phyloP scores from a whole-genome alignment of 176 grass and related monocot genomes.

The barley (Hordeum vulgare) region DNA sequence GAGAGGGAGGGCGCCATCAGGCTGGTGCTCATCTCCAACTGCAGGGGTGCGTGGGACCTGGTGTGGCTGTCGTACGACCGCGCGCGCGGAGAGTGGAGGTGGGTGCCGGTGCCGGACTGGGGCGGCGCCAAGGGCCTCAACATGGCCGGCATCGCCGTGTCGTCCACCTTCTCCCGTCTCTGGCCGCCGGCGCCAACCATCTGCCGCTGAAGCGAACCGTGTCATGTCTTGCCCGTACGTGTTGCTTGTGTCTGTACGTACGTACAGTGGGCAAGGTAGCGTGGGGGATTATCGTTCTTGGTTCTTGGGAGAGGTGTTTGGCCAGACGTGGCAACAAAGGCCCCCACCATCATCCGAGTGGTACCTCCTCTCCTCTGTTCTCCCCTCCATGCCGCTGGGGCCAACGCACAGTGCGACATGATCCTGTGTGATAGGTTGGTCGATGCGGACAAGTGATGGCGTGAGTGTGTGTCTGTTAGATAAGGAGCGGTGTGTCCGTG shows the following conservation, averaged over 20 bases:
- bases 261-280: not conserved
- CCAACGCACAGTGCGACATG: not conserved
- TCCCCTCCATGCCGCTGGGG: not conserved
- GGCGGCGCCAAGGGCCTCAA: slow-evolving; percentile 85
- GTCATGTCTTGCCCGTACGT: not conserved
- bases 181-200: slow-evolving; percentile 39
- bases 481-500: slow-evolving; percentile 3
- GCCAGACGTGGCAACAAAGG: not conserved
- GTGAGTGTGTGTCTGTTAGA: not conserved
- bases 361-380: not conserved
- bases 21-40: slow-evolving; percentile 87
- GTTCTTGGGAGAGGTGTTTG: not conserved
- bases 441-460: slow-evolving; percentile 17
- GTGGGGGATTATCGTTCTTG: not conserved
- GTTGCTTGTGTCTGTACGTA: not conserved
- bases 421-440: slow-evolving; percentile 17
- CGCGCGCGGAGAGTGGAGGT: slow-evolving; percentile 40
- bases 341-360: not conserved
- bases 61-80: slow-evolving; percentile 83
- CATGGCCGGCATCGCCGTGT: slow-evolving; percentile 96
- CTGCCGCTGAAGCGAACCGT: not conserved
- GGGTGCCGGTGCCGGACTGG: slow-evolving; percentile 85
- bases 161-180: slow-evolving; percentile 82
- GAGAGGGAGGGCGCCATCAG: slow-evolving; percentile 78
- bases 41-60: slow-evolving; percentile 72